phyloP scores from a whole-genome alignment of 352 stramenopile genomes.

The Thalassiosira mediterranea region DNA sequence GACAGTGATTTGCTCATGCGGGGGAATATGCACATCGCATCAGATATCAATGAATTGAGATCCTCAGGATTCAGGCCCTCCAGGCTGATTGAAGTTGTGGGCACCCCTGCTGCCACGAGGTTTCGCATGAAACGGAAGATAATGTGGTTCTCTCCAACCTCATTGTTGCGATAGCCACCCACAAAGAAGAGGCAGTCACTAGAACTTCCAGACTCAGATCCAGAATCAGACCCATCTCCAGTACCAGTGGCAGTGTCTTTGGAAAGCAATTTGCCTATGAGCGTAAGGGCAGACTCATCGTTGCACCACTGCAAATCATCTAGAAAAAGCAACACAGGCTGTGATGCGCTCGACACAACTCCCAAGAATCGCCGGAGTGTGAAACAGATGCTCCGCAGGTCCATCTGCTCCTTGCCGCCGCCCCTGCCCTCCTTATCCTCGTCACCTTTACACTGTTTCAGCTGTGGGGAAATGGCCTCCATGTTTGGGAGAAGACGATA shows the following conservation, averaged over 20 bases:
- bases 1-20: conserved; percentile 19
- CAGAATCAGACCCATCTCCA: too few relatives aligned
- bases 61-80: conserved; percentile 13
- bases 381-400: conserved; percentile 36
- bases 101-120: neutral
- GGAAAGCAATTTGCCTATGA: conserved; percentile 6
- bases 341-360: conserved; percentile 38
- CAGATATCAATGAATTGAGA: conserved; percentile 28
- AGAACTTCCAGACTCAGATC: too few relatives aligned
- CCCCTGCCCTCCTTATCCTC: conserved; percentile 4
- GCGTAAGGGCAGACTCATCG: conserved; percentile 1
- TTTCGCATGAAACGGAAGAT: conserved; percentile 14
- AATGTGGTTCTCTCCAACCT: conserved; percentile 5
- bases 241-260: too few relatives aligned
- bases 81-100: conserved; percentile 18
- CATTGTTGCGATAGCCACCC: conserved; percentile 24
- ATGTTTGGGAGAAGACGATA: conserved; percentile 31
- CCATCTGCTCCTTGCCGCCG: conserved; percentile 12
- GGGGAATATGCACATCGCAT: conserved; percentile 23
- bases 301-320: conserved; percentile 24
- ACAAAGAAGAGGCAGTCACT: conserved; percentile 35
- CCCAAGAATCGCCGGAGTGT: conserved; percentile 38
- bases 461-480: conserved; percentile 8
- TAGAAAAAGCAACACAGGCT: conserved; percentile 26
- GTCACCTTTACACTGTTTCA: too few relatives aligned